Evolutionary conservation across 1,284 basidiomycete genomes (phyloP).

Genomic region (Coniferiporia weirii): DNA sequence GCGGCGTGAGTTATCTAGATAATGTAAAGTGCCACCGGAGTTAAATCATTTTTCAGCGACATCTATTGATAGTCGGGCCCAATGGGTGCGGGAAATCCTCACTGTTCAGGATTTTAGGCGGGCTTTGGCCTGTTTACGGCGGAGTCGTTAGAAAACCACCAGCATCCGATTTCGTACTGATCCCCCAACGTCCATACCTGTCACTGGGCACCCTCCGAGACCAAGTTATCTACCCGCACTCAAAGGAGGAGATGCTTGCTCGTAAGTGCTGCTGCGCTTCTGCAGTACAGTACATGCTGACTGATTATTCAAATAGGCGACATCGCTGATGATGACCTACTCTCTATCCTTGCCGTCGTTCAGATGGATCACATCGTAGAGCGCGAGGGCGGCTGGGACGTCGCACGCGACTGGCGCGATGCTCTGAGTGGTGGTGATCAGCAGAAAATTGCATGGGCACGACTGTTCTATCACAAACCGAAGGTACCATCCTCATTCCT

Average conservation of each 20-base stretch:
- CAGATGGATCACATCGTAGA: constrained; percentile 88
- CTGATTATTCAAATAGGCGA: constrained; percentile 41
- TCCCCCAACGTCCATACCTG: constrained; percentile 94
- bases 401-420: constrained; percentile 88
- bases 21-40: constrained; percentile 10
- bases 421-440: constrained; percentile 85
- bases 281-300: constrained; percentile 7
- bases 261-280: constrained; percentile 37
- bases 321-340: constrained; percentile 72
- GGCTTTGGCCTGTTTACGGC: constrained; percentile 95
- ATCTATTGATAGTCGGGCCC: constrained; percentile 87
- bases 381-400: constrained; percentile 95
- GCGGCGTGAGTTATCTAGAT: constrained; percentile 58
- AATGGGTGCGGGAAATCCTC: constrained; percentile 92
- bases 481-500: constrained; percentile 47
- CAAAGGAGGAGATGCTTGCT: constrained; percentile 66
- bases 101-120: constrained; percentile 91
- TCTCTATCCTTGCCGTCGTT: constrained; percentile 71
- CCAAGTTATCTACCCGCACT: constrained; percentile 88
- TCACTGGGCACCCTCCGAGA: constrained; percentile 91
- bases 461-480: constrained; percentile 93
- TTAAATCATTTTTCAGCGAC: constrained; percentile 51
- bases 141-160: constrained; percentile 92
- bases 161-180: constrained; percentile 86
- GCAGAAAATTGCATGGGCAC: constrained; percentile 94